A percentile compares a stretch with the other conserved stretches of the same genome.
These are phyloP conservation scores for Gelatoporia subvermispora DNA, from an alignment of 768 basidiomycete species.

Conservation along the genomic window DNA sequence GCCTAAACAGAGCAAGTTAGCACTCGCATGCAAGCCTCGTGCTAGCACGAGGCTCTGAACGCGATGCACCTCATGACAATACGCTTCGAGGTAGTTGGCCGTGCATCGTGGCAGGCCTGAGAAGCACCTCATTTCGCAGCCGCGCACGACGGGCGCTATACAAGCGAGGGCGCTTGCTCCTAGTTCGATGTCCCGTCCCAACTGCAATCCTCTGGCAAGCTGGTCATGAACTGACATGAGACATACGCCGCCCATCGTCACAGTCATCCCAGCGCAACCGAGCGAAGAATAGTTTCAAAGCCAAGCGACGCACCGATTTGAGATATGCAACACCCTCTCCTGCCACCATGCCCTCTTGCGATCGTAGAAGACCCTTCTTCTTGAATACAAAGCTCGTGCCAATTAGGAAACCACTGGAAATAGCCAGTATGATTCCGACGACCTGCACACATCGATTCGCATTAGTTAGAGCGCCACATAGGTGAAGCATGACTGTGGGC, in stretches of 20 bases:
- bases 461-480: background rate
- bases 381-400: slow-evolving; percentile 95
- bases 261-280: too few species aligned
- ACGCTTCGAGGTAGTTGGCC: background rate
- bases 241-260: background rate
- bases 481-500: background rate
- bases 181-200: too few species aligned
- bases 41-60: too few species aligned
- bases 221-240: too few species aligned
- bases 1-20: too few species aligned
- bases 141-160: too few species aligned
- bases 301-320: slow-evolving; percentile 65
- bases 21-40: too few species aligned
- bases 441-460: slow-evolving; percentile 33
- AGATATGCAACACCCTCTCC: slow-evolving; percentile 93
- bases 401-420: slow-evolving; percentile 81
- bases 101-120: background rate
- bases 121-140: background rate
- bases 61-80: too few species aligned
- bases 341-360: slow-evolving; percentile 73
- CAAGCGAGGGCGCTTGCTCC: slow-evolving; percentile 1
- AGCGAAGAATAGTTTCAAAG: background rate
- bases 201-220: too few species aligned
- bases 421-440: slow-evolving; percentile 73
- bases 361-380: slow-evolving; percentile 86